Evolutionary conservation across 75 land plant genomes (phyloP), one percentile per base, ranked within the genome.

Genomic region (Chamaecyparis obtusa): DNA sequence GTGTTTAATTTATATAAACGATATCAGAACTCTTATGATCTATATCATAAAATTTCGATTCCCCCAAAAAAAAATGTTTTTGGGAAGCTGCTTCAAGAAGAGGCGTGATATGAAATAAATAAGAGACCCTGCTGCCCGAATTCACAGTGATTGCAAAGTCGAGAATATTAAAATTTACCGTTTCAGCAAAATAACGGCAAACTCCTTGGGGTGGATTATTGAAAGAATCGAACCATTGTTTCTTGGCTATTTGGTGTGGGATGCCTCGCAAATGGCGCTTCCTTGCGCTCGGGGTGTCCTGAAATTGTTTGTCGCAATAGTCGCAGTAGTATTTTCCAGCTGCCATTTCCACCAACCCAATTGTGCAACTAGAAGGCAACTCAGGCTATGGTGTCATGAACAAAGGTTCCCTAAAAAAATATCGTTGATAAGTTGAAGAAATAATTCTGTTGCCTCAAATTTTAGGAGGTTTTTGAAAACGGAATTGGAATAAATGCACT

Each of bases 301-400:
- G 94, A 87, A 98, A 98, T 85, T 94, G 91, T 91, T 98, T 98
- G 88, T 96, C 97, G 89, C 99, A 98, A 89, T 98, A 98, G 41
- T 98, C 99, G 85, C 99, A 98, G 91, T 96, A 91, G 86, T 95
- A 98, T 89, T 94, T 97, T 75, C 89, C 92, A 71, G 94, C 19
- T 30, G 95, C 92, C 99, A 97, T 97, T 49, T 87, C 57, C 84
- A 48, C 27, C 13, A 71, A n/a, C 71, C 48, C 7, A 46, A 46
- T 46, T 46, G 48, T 46, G 48, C 51, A 49, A 0, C 11, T 49
- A 49, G 1, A 49, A 49, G 11, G 11, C 10, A 44, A 44, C 46
- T 44, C 1, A 39, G n/a, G n/a, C n/a, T n/a, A n/a, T n/a, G 41
- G 2, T 39, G 41, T 2, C 41, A 39, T 39, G 41, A 1, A 39